A percentile compares a stretch with the other conserved stretches of the same genome.
These are phyloP conservation scores for Solanum gandarillasii DNA, from an alignment of 257 asterid species.

Conservation along the genomic window DNA sequence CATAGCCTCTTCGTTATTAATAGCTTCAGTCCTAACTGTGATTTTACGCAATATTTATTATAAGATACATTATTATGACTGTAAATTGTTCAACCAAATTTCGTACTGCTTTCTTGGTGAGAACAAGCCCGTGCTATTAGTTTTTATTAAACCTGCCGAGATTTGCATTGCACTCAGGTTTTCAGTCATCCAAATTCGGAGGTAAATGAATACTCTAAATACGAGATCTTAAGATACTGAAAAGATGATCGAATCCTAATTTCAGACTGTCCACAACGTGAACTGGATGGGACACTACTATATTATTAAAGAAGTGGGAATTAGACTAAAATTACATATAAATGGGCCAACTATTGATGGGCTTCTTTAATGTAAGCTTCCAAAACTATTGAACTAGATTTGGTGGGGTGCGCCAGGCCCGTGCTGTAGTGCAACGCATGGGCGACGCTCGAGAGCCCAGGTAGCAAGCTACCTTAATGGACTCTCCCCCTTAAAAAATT, in stretches of 20 bases:
- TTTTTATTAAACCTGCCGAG: not conserved
- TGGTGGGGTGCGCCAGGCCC: not conserved
- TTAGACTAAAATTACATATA: too few relatives aligned
- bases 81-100: not conserved
- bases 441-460: not conserved
- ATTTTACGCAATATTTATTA: not conserved
- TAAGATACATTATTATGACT: not conserved
- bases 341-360: not conserved
- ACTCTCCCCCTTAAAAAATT: not conserved
- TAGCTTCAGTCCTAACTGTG: not conserved
- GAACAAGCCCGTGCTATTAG: not conserved
- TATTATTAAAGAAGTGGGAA: fast-evolving
- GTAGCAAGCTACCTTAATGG: not conserved
- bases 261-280: too few relatives aligned
- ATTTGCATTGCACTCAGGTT: not conserved
- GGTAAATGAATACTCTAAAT: too few relatives aligned
- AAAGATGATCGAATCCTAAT: too few relatives aligned
- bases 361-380: not conserved
- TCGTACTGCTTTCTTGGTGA: not conserved
- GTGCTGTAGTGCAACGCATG: not conserved
- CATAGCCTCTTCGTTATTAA: not conserved
- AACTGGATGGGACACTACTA: fast-evolving
- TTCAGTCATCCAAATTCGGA: not conserved
- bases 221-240: too few relatives aligned
- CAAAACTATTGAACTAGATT: not conserved